Percentiles rank a stretch among this genome's conserved stretches.
Conservation (phyloP, 352 stramenopile genomes). For the Peronosclerospora sorghi region DNA sequence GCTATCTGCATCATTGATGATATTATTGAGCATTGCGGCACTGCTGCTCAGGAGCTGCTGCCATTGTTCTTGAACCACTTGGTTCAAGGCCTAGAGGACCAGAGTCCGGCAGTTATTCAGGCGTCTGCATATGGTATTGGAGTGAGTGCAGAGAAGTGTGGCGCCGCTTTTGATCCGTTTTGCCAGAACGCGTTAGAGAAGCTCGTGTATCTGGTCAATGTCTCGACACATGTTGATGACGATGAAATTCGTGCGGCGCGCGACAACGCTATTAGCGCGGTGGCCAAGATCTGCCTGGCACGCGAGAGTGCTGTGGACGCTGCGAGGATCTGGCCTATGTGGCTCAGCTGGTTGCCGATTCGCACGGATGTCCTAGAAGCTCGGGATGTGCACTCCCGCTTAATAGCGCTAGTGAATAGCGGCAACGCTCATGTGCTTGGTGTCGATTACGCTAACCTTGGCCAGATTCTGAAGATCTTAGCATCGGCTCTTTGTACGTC, state of each 20-base stretch:
- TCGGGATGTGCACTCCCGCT: conserved; percentile 58
- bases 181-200: conserved; percentile 57
- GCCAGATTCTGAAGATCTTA: conserved; percentile 64
- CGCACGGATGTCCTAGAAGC: conserved; percentile 71
- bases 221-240: conserved; percentile 37
- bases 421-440: conserved; percentile 59
- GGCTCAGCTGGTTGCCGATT: conserved; percentile 76
- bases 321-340: conserved; percentile 54
- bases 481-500: conserved; percentile 55
- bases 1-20: conserved; percentile 85
- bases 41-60: conserved; percentile 56
- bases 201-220: conserved; percentile 52
- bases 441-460: conserved; percentile 49
- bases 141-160: conserved; percentile 72
- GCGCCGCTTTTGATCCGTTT: conserved; percentile 59
- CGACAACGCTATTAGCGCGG: conserved; percentile 73
- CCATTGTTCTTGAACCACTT: conserved; percentile 65
- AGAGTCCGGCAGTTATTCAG: conserved; percentile 54
- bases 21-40: conserved; percentile 77
- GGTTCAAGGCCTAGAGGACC: conserved; percentile 60
- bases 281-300: conserved; percentile 66
- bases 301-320: conserved; percentile 47
- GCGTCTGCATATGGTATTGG: conserved; percentile 75
- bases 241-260: conserved; percentile 54
- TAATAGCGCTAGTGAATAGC: conserved; percentile 49